Percentiles rank a stretch among this genome's conserved stretches.
phyloP scores from a whole-genome alignment of 257 asterid genomes.

The Linderniella brevidens region DNA sequence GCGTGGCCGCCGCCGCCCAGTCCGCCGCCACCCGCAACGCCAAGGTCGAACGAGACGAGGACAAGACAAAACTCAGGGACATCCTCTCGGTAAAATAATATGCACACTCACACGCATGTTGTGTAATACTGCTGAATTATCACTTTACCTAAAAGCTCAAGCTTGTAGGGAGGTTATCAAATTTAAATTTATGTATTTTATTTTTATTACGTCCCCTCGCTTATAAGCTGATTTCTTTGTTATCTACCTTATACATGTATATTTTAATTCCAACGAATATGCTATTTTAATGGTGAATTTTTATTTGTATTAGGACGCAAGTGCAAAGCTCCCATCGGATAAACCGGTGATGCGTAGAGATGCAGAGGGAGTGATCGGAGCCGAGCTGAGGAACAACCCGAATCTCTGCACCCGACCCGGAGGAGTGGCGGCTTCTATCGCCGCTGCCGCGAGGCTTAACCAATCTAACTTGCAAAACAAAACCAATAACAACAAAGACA shows the following conservation, averaged over 20 bases:
- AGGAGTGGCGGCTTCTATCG: conserved; percentile 84
- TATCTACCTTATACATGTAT: too few species aligned
- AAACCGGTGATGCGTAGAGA: conserved; percentile 81
- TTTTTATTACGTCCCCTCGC: too few species aligned
- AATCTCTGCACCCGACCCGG: conserved; percentile 94
- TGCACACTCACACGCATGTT: too few species aligned
- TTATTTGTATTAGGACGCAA: conserved; percentile 50
- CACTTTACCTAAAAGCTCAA: too few species aligned
- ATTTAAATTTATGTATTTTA: too few species aligned
- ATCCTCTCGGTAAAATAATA: conserved; percentile 40
- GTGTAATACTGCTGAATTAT: too few species aligned
- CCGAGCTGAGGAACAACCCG: conserved; percentile 88
- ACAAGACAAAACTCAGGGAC: conserved; percentile 73
- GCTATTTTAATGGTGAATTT: too few species aligned
- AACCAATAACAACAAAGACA: conserved; percentile 7
- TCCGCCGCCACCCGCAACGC: conserved; percentile 98
- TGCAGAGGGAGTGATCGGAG: conserved; percentile 97
- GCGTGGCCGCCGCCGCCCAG: conserved; percentile 95
- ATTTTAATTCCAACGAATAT: too few species aligned
- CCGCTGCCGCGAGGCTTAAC: conserved; percentile 94
- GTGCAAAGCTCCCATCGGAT: conserved; percentile 67
- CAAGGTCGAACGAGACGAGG: conserved; percentile 52
- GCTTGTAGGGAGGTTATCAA: too few species aligned
- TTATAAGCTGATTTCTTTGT: too few species aligned
- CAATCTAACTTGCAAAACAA: conserved; percentile 19